These are phyloP conservation scores for Ustilago xerochloae DNA, from an alignment of 1,284 basidiomycete genomes.

Conservation along the genomic window DNA sequence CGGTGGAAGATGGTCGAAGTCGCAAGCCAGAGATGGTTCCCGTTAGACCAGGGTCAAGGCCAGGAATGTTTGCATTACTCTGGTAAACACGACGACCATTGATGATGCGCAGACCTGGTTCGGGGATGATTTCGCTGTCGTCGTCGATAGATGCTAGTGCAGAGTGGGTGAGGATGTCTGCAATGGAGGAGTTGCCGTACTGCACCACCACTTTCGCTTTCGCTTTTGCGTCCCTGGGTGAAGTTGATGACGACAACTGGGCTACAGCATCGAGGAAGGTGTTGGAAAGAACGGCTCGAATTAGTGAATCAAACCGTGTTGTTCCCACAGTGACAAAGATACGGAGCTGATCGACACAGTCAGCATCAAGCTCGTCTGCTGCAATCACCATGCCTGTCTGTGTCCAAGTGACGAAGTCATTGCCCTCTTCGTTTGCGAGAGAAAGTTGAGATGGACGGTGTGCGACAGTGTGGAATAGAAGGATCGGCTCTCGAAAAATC, in stretches of 20 bases:
- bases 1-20: constrained; percentile 2
- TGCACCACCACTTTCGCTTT: constrained; percentile 20
- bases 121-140: constrained; percentile 40
- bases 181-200: constrained; percentile 46
- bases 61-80: constrained; percentile 14
- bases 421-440: not conserved
- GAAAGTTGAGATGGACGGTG: not conserved
- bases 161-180: constrained; percentile 30
- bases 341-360: not conserved
- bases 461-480: not conserved
- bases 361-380: not conserved
- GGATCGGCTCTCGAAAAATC: not conserved
- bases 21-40: constrained; percentile 36
- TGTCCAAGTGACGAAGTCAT: not conserved
- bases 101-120: constrained; percentile 44
- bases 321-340: constrained; percentile 62
- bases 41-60: constrained; percentile 42
- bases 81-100: constrained; percentile 46
- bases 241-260: constrained; percentile 6
- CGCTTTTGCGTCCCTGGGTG: too few relatives aligned
- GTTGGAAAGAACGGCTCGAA: constrained; percentile 38
- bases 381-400: constrained; percentile 10
- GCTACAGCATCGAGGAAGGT: constrained; percentile 30
- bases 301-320: constrained; percentile 57
- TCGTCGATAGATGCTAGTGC: constrained; percentile 29